A percentile compares a stretch with the other conserved stretches of the same genome.
phyloP scores from a whole-genome alignment of 2,329 filamentous ascomycete species.

The Cladorrhinum sp. region DNA sequence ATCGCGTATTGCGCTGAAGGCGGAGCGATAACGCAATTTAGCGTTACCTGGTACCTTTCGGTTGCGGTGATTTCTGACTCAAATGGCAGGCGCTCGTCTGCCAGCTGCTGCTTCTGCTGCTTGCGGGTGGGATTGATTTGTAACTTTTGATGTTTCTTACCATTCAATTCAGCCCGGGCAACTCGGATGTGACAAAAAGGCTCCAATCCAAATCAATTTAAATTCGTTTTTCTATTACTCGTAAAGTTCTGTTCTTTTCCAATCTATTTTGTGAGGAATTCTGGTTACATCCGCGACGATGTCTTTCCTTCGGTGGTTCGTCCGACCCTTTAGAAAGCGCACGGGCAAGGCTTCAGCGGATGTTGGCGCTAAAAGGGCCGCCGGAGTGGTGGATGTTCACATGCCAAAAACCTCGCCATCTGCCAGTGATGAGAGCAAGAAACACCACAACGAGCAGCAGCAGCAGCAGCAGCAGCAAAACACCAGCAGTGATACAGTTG shows the following conservation, averaged over 20 bases:
- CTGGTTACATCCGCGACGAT: background rate
- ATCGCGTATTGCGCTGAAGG: background rate
- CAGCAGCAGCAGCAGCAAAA: constrained; percentile 3
- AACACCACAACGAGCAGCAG: background rate
- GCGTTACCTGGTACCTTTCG: constrained; percentile 3
- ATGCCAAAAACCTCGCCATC: constrained; percentile 11
- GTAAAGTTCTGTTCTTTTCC: background rate
- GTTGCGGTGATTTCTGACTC: constrained; percentile 8
- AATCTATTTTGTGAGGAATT: background rate
- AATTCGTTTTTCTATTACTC: background rate
- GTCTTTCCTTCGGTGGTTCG: constrained; percentile 5
- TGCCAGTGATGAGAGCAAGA: background rate
- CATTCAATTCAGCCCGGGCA: background rate
- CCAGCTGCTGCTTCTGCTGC: background rate
- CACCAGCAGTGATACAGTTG: background rate
- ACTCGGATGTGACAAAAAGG: too few relatives aligned
- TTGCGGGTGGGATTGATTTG: constrained; percentile 1
- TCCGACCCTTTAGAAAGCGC: constrained; percentile 2
- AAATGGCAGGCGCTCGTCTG: constrained; percentile 5
- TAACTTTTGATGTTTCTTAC: background rate
- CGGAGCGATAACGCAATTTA: constrained; percentile 24
- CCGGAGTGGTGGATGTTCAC: constrained; percentile 3
- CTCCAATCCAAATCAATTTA: background rate
- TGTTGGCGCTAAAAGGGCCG: background rate
- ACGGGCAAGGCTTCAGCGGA: background rate